Evolutionary conservation across 306 rosid genomes (phyloP).

Genomic region (Citrullus amarus): DNA sequence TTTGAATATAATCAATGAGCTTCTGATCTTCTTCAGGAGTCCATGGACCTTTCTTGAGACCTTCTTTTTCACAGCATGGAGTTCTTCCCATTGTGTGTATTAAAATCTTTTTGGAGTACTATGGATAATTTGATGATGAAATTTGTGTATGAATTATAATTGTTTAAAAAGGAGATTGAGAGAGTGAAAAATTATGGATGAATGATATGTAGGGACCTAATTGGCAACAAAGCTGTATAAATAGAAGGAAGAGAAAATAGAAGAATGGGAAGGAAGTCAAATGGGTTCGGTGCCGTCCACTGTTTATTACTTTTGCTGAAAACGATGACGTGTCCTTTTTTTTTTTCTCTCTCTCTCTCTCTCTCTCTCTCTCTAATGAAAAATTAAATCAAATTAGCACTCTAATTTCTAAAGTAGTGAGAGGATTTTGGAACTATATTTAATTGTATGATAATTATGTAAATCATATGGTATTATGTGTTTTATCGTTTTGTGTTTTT

Average conservation of each 20-base stretch:
- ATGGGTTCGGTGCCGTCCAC: constrained; percentile 11
- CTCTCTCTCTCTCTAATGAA: not conserved
- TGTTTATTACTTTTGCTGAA: not conserved
- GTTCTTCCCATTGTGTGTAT: not conserved
- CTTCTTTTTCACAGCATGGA: constrained; percentile 8
- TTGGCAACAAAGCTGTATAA: not conserved
- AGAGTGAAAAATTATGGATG: not conserved
- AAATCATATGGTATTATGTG: not conserved
- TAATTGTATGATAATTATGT: not conserved
- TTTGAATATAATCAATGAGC: constrained; percentile 6
- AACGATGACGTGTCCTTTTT: constrained; percentile 1
- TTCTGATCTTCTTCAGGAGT: constrained; percentile 18
- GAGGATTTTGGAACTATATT: not conserved
- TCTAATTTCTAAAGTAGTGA: not conserved
- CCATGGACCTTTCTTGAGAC: constrained; percentile 15
- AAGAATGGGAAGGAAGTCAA: not conserved
- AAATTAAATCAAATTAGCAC: not conserved
- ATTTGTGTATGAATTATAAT: not conserved
- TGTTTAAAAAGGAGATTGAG: not conserved
- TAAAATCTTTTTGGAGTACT: no score
- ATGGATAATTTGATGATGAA: no score
- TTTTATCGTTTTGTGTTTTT: not conserved
- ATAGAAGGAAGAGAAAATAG: not conserved
- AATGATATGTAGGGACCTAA: not conserved
- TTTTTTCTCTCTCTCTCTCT: not conserved